Evolutionary conservation across 805 yeast species (phyloP), one percentile per base, ranked within the genome.

Genomic region (Lipomyces yamadae): DNA sequence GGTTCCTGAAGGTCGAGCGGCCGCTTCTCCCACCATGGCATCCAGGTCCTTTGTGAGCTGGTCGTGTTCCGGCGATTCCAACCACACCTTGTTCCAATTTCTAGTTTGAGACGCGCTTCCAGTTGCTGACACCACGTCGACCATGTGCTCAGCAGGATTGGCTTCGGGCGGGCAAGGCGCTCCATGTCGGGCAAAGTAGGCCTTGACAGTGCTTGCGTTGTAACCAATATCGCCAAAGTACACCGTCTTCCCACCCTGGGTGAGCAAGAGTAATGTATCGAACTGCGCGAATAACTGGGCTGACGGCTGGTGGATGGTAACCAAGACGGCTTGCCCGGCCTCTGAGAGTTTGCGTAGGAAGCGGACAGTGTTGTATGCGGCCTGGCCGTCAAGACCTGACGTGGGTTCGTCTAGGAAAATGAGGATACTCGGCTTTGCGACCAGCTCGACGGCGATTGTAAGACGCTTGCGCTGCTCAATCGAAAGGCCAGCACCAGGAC

Each of bases 71-170:
- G 67, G 64, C 24, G 69, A 66, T 11, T 56, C 48, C 39, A 52
- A 48, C 67, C 67, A 90, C 59, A 89, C 91, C 73, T 89, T 88
- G 42, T 62, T 68, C 71, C 74, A 77, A 59, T 77, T 78, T 15
- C 61, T 57, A 18, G 65, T 64, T 10, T 75, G 74, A 3, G 53
- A 57, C 4, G 76, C 72, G 24, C 75, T 78, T 60, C 78, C 78
- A 61, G n/a, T n/a, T n/a, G n/a, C n/a, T n/a, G 74, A 78, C 63
- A 79, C 81, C 45, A 83, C 82, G 62, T 89, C 89, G 78, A 91
- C 81, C 95, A 91, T 91, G 94, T 96, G 92, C 80, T 91, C 96
- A 13, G 92, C 93, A 29, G 94, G 94, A 71, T 89, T 89, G 5
- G 90, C 91, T 55, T 81, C 81, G 3, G 81, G 78, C 29, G 92